Base-by-base conservation (phyloP, 2,329 filamentous ascomycete species). In the Arachnomyces sp. region DNA sequence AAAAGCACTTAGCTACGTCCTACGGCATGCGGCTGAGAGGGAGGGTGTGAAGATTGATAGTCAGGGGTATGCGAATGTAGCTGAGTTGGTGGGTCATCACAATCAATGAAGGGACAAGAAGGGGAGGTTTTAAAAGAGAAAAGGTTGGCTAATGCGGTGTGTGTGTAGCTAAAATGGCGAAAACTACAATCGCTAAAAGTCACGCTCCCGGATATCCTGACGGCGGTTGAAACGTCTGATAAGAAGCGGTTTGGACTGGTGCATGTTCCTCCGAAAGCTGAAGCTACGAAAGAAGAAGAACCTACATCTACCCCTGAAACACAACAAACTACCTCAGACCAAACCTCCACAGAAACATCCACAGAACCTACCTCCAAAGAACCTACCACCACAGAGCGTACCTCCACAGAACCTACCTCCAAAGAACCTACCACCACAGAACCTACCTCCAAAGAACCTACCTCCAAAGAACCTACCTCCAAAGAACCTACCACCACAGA, bases 221-320 rank as follows among this genome's bases (percentile, higher is more conserved):
- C 71, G 7, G 73, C 82, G 12, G 88, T 95, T 9, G 63, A 69
- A 11, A 74, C 75, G 36, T 93, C 87, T 57, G 84, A 90, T 55
- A 98, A 98, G 67, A 84, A 95, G 63, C 84, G 92, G 30, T 98
- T 93, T 68, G 77, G 80, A 2, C 71, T 96, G 55, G 81, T 87
- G 39, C 75, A 75, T 34, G 73, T 61, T 6, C 58, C 57, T 11
- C 50, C 54, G 15, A 41, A 55, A 12, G 34, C 49, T 12, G 42
- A 46, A 20, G 36, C 45, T 4, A 29, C 40, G 31, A 43, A 49
- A 12, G 38, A 54, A 40, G 52, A 53, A 31, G 52, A 56, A 8
- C 45, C 46, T 7, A 39, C 30, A 12, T 25, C 17, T 31, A 38
- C 17, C n/a, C 25, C 15, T n/a, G 25, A 33, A 15, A 32, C 34